Conservation (phyloP, 257 asterid genomes). For the Nicotiana attenuata region DNA sequence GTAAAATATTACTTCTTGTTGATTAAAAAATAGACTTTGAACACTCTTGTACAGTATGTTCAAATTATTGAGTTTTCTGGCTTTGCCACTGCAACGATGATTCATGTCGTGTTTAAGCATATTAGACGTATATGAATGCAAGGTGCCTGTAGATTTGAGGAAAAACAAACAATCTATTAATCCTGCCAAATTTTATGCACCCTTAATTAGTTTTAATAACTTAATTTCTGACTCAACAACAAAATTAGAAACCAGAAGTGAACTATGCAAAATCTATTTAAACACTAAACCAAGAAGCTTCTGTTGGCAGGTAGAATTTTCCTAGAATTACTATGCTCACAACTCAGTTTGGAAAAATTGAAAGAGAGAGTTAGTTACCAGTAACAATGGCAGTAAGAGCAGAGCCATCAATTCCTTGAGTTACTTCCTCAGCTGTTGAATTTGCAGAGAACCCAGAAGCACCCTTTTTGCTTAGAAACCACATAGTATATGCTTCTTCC, state of each 20-base stretch:
- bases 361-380: background rate
- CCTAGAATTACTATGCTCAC: background rate
- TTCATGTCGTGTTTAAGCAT: too few relatives aligned
- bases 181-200: too few relatives aligned
- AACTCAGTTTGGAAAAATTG: background rate
- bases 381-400: constrained; percentile 8
- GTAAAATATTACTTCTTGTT: too few relatives aligned
- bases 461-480: background rate
- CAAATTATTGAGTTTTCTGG: too few relatives aligned
- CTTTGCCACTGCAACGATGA: too few relatives aligned
- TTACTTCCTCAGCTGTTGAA: constrained; percentile 10
- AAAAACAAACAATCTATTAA: background rate
- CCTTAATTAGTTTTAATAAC: background rate
- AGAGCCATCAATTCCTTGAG: background rate
- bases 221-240: background rate
- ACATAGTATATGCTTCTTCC: background rate
- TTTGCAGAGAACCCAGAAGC: background rate
- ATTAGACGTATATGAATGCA: background rate
- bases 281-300: background rate
- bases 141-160: background rate
- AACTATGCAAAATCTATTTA: background rate
- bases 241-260: background rate
- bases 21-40: too few relatives aligned
- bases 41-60: too few relatives aligned
- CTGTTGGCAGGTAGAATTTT: background rate